Evolutionary conservation across 2,329 filamentous ascomycete genomes (phyloP).

Genomic region (Bipolaris victoriae): DNA sequence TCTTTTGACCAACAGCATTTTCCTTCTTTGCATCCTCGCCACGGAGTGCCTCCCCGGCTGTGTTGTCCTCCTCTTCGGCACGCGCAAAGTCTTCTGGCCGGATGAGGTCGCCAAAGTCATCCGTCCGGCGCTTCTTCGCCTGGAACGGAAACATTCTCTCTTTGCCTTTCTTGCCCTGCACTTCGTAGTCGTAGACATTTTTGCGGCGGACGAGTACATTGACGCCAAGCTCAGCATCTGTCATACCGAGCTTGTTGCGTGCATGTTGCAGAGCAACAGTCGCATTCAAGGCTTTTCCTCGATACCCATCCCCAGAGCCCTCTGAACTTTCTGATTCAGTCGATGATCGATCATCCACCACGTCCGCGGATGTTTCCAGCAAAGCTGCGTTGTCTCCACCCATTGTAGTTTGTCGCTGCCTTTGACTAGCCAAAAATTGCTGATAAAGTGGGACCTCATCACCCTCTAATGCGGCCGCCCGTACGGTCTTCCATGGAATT

Average conservation of each 20-base stretch:
- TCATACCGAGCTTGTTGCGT: constrained; percentile 77
- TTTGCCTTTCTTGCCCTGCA: constrained; percentile 86
- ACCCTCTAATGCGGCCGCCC: constrained; percentile 70
- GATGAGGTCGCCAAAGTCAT: constrained; percentile 94
- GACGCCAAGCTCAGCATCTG: constrained; percentile 88
- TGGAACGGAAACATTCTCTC: constrained; percentile 92
- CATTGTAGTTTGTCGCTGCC: constrained; percentile 82
- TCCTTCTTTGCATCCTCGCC: constrained; percentile 57
- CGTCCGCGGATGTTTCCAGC: constrained; percentile 73
- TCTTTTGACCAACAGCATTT: constrained; percentile 78
- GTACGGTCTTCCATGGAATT: constrained; percentile 40
- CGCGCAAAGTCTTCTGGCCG: constrained; percentile 91
- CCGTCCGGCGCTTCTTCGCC: constrained; percentile 76
- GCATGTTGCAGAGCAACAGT: constrained; percentile 84
- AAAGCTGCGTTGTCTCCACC: constrained; percentile 68
- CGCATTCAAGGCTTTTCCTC: constrained; percentile 89
- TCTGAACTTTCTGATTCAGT: constrained; percentile 87
- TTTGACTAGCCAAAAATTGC: constrained; percentile 87
- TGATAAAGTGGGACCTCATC: constrained; percentile 84
- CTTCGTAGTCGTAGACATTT: constrained; percentile 91
- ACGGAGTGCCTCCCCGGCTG: constrained; percentile 68
- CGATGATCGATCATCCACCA: constrained; percentile 82
- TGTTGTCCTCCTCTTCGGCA: constrained; percentile 85
- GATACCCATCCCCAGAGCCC: constrained; percentile 74
- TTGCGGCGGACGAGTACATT: constrained; percentile 89